A percentile compares a stretch with the other conserved stretches of the same genome.
Conservation (phyloP, 176 grass and related monocot species). For the Urochloa ruziziensis region DNA sequence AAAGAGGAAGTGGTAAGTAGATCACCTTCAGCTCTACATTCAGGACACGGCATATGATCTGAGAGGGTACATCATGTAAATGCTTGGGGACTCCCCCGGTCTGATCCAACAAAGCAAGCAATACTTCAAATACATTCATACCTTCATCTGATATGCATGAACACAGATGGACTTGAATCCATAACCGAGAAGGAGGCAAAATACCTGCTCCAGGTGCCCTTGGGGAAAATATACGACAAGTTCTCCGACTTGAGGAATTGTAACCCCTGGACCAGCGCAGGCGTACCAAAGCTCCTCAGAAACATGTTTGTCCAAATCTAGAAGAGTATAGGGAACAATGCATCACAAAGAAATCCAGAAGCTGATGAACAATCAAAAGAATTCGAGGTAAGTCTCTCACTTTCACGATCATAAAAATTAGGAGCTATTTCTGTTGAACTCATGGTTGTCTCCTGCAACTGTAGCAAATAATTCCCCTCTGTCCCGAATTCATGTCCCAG, state of each 20-base stretch:
- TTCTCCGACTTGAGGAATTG: neutral
- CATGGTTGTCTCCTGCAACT: neutral
- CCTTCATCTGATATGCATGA: neutral
- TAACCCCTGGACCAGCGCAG: neutral
- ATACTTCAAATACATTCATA: neutral
- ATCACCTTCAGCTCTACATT: neutral
- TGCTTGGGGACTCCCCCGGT: neutral
- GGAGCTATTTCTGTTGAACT: neutral
- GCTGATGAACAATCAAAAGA: neutral
- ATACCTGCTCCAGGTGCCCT: neutral
- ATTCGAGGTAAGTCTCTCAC: neutral
- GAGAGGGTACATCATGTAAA: neutral
- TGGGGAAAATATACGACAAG: constrained; percentile 3
- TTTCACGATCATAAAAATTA: neutral
- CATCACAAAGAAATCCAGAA: neutral
- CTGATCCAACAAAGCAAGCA: neutral
- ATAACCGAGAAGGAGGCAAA: too few relatives aligned
- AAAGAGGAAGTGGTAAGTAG: neutral
- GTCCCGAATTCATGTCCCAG: neutral
- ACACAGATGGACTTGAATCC: neutral
- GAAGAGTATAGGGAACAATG: neutral
- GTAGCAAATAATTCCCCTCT: too few relatives aligned
- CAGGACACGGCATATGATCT: neutral
- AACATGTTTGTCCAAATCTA: neutral
- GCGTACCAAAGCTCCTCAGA: neutral